Evolutionary conservation across 495 filamentous ascomycete genomes (phyloP).

Genomic region (Annulohypoxylon stygium): DNA sequence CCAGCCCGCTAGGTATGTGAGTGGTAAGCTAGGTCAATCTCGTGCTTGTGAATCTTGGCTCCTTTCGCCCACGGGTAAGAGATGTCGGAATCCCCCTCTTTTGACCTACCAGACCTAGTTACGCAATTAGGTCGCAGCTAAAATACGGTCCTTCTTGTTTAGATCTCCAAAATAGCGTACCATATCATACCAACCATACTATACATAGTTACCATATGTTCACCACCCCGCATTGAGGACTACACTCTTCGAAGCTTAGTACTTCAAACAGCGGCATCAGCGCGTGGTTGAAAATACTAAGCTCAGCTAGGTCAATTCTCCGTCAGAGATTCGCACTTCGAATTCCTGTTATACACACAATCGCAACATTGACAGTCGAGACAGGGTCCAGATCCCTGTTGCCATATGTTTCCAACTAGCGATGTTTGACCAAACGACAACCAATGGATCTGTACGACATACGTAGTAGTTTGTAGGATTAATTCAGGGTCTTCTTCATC

Average conservation of each 20-base stretch:
- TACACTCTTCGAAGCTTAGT: conserved; percentile 19
- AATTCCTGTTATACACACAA: conserved; percentile 29
- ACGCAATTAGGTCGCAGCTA: background rate
- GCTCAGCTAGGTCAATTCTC: conserved; percentile 33
- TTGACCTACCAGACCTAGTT: background rate
- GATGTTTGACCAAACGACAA: conserved; percentile 27
- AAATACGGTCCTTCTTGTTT: background rate
- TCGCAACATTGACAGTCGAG: conserved; percentile 1
- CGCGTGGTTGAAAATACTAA: conserved; percentile 47
- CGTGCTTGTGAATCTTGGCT: conserved; percentile 24
- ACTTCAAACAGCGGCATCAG: conserved; percentile 34
- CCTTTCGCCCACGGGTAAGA: conserved; percentile 27
- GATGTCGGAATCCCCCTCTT: conserved; percentile 30
- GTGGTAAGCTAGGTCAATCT: background rate
- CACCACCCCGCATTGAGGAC: conserved; percentile 41
- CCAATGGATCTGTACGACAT: conserved; percentile 25
- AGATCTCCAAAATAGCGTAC: conserved; percentile 28
- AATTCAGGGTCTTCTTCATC: conserved; percentile 28
- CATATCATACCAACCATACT: background rate
- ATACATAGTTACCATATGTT: background rate
- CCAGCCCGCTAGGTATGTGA: background rate
- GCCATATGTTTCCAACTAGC: conserved; percentile 26
- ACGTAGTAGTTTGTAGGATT: conserved; percentile 24
- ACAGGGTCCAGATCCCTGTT: conserved; percentile 41
- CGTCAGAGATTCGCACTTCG: conserved; percentile 18